These are phyloP conservation scores for Prillingera fragicola DNA, from an alignment of 1,284 basidiomycete species.

Conservation along the genomic window DNA sequence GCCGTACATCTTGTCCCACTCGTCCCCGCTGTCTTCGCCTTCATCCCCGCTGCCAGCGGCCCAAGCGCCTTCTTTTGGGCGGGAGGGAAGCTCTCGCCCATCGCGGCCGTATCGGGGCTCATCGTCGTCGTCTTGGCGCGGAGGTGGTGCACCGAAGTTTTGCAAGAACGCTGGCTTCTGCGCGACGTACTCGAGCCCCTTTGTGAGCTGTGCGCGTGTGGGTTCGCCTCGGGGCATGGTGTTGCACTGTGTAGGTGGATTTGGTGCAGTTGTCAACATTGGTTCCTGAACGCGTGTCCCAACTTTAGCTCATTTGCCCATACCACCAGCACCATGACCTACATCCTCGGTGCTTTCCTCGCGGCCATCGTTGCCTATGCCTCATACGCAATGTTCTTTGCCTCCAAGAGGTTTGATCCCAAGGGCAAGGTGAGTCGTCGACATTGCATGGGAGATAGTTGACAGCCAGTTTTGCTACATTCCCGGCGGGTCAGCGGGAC, in stretches of 20 bases:
- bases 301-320: no score
- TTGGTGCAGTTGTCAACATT: no score
- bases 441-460: not conserved
- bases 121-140: no score
- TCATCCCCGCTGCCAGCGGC: slow-evolving; percentile 13
- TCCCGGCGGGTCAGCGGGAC: slow-evolving; percentile 73
- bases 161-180: slow-evolving; percentile 38
- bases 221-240: slow-evolving; percentile 12
- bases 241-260: no score
- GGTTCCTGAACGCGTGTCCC: no score
- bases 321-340: no score
- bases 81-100: no score
- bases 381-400: slow-evolving; percentile 3
- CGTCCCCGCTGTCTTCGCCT: slow-evolving; percentile 58
- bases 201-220: slow-evolving; percentile 18
- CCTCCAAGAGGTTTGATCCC: slow-evolving; percentile 18
- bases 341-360: no score
- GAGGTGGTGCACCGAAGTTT: slow-evolving; percentile 34
- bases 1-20: slow-evolving; percentile 68
- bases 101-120: no score
- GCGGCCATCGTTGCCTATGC: not conserved
- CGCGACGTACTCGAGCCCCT: slow-evolving; percentile 37
- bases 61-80: no score
- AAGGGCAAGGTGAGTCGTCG: slow-evolving; percentile 39
- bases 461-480: slow-evolving; percentile 62